Evolutionary conservation across 2,329 filamentous ascomycete species (phyloP), one percentile per base, ranked within the genome.

Genomic region (Aspergillus quadricinctus): DNA sequence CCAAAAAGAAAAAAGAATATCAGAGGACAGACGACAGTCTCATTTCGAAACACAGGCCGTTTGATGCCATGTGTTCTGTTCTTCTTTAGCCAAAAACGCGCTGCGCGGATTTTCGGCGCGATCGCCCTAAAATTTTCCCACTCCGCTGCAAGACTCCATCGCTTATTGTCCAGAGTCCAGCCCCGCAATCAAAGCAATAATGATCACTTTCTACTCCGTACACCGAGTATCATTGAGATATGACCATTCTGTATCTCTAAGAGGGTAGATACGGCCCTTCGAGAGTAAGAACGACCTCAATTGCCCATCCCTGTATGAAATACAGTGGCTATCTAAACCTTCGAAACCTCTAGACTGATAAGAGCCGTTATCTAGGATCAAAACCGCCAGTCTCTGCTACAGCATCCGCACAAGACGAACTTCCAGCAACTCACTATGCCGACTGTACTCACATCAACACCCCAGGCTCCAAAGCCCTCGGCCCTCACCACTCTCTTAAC

Each of bases 401-500:
- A 46, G 27, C 43, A 11, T 23, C 49, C 49, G n/a, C 19, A n/a
- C 29, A 37, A 21, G 10, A 49, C 23, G 10, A 9, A 19, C n/a
- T 28, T 40, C 50, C 40, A 51, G 41, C 52, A 50, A 17, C 11
- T 14, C 19, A 23, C 21, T 23, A 46, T 46, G 43, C 43, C 11
- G 7, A 25, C 43, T 17, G 21, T 27, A 21, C 21, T 46, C 43
- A 46, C 19, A 25, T 28, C 57, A 17, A 53, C 54, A 37, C 29
- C 46, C n/a, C 50, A 61, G 1, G 17, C 55, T 21, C 67, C 68
- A 1, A 43, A 61, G 8, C 67, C 70, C 10, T 79, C 77, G 11
- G 72, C 77, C 17, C 68, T 79, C 45, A 73, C 72, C 21, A 66
- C 68, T 17, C 71, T 77, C 52, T 73, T 79, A 53, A 57, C 69